These are phyloP conservation scores for Chenopodium quinoa DNA, from an alignment of 148 eudicot species.

Conservation along the genomic window DNA sequence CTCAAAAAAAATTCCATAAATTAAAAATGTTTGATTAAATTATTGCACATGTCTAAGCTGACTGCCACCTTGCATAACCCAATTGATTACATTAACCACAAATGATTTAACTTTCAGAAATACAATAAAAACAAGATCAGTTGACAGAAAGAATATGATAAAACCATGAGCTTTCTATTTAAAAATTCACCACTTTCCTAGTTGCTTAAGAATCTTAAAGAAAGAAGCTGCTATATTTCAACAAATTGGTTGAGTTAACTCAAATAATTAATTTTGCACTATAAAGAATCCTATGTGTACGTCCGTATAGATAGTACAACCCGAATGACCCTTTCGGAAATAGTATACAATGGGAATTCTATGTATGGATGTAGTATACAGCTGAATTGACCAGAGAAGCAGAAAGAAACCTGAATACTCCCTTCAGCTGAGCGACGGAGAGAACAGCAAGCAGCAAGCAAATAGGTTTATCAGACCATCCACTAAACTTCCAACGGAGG, in stretches of 20 bases:
- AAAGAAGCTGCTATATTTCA: slow-evolving; percentile 35
- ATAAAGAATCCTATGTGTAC: slow-evolving; percentile 23
- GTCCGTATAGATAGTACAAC: slow-evolving; percentile 27
- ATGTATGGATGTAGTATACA: slow-evolving; percentile 27
- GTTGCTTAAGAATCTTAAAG: slow-evolving; percentile 17
- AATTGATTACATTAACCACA: neutral
- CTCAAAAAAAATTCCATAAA: neutral
- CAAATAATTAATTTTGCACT: slow-evolving; percentile 16
- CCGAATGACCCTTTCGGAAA: slow-evolving; percentile 21
- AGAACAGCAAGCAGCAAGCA: neutral
- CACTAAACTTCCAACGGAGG: slow-evolving; percentile 15
- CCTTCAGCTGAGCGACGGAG: neutral
- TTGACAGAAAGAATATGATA: neutral
- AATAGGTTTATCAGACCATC: slow-evolving; percentile 9
- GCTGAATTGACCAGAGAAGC: slow-evolving; percentile 22
- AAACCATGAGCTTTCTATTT: slow-evolving; percentile 14
- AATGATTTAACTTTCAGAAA: slow-evolving; percentile 1
- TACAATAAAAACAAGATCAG: slow-evolving; percentile 2
- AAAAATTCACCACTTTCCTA: slow-evolving; percentile 23
- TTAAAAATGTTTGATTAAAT: neutral
- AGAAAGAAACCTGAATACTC: slow-evolving; percentile 1
- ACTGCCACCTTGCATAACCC: slow-evolving; percentile 9
- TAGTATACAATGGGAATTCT: slow-evolving; percentile 28
- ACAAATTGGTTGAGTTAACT: slow-evolving; percentile 19
- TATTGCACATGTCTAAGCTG: slow-evolving; percentile 4